A percentile compares a stretch with the other conserved stretches of the same genome.
These are phyloP conservation scores for Scheffersomyces stipitis DNA, from an alignment of 805 yeast species.

Conservation along the genomic window DNA sequence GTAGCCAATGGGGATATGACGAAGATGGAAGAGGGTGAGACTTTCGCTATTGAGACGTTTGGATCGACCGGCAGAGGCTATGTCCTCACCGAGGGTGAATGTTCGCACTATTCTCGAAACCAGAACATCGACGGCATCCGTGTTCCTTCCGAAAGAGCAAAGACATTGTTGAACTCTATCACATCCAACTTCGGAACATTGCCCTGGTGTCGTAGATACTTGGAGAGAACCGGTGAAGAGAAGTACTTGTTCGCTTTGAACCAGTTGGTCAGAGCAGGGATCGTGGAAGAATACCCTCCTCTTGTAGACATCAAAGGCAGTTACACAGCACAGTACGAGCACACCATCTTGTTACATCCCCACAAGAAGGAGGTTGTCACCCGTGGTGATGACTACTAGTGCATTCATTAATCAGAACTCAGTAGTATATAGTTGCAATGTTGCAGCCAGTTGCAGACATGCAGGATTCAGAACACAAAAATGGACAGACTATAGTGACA, in stretches of 20 bases:
- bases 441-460: no score
- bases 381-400: slow-evolving; percentile 96
- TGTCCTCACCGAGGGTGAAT: slow-evolving; percentile 84
- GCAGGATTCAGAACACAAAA: no score
- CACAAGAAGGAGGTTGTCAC: slow-evolving; percentile 92
- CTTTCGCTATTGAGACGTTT: slow-evolving; percentile 96
- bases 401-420: no score
- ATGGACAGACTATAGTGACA: no score
- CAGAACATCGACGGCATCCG: slow-evolving; percentile 37
- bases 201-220: slow-evolving; percentile 94
- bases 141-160: slow-evolving; percentile 68
- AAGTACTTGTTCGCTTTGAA: slow-evolving; percentile 86
- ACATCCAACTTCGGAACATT: slow-evolving; percentile 86
- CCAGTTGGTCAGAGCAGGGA: slow-evolving; percentile 78
- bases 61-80: slow-evolving; percentile 96
- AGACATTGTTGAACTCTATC: slow-evolving; percentile 64
- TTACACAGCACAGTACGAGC: slow-evolving; percentile 96
- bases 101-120: slow-evolving; percentile 85
- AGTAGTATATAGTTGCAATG: no score
- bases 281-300: slow-evolving; percentile 95
- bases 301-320: slow-evolving; percentile 78
- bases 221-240: slow-evolving; percentile 89
- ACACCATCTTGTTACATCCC: slow-evolving; percentile 87
- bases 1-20: slow-evolving; percentile 91
- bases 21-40: slow-evolving; percentile 98